phyloP scores from a whole-genome alignment of 495 filamentous ascomycete species.

The Letharia lupina region DNA sequence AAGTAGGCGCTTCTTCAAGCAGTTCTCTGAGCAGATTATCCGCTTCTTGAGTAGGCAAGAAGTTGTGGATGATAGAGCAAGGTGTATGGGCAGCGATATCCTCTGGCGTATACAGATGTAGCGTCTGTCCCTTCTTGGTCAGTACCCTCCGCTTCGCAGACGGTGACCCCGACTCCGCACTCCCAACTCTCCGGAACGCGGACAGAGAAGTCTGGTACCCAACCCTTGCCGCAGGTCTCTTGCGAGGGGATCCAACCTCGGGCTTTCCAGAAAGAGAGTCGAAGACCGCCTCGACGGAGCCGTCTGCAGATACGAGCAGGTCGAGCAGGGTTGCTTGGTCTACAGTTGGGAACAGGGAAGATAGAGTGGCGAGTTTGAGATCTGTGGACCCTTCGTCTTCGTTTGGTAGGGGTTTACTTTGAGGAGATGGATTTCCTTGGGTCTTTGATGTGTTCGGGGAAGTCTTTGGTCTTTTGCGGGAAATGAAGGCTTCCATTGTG shows the following conservation, averaged over 20 bases:
- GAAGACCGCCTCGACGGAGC: conserved; percentile 59
- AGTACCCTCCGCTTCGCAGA: conserved; percentile 36
- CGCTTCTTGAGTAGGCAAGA: conserved; percentile 63
- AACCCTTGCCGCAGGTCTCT: conserved; percentile 29
- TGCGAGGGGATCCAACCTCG: conserved; percentile 27
- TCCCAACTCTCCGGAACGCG: conserved; percentile 11
- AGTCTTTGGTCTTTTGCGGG: conserved; percentile 41
- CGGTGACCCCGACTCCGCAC: not conserved
- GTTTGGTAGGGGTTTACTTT: not conserved
- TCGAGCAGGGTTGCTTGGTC: conserved; percentile 66
- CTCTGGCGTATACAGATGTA: conserved; percentile 70
- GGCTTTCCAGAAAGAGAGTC: conserved; percentile 39
- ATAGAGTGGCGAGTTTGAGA: conserved; percentile 73
- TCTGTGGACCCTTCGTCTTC: conserved; percentile 69
- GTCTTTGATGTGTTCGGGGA: conserved; percentile 19
- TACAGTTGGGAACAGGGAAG: conserved; percentile 60
- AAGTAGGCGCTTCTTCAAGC: conserved; percentile 66
- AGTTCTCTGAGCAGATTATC: conserved; percentile 66
- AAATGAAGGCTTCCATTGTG: conserved; percentile 51
- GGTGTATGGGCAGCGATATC: conserved; percentile 76
- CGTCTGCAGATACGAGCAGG: conserved; percentile 64
- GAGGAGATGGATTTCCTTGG: not conserved
- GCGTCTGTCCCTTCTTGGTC: conserved; percentile 68
- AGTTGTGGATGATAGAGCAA: conserved; percentile 86
- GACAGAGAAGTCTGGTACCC: conserved; percentile 53